Evolutionary conservation across 164 flowering plant species (phyloP).

Genomic region (Chimonanthus salicifolius): DNA sequence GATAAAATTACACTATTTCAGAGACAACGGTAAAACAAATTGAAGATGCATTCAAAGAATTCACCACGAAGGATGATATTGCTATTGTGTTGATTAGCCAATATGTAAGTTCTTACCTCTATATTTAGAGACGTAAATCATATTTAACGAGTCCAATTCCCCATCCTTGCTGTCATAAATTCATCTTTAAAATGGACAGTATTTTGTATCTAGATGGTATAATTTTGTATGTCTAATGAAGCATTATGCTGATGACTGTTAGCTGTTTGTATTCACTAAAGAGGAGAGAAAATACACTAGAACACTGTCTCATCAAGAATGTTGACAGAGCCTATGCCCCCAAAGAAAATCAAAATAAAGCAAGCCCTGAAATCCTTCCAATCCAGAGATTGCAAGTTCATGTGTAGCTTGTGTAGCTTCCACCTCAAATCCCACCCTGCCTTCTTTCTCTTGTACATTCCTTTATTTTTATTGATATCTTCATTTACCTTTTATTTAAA

Average conservation of each 20-base stretch:
- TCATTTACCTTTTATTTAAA: too few relatives aligned
- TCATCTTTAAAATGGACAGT: not conserved
- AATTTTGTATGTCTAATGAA: not conserved
- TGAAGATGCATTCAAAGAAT: slow-evolving; percentile 97
- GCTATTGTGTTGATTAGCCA: slow-evolving; percentile 93
- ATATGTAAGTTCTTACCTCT: slow-evolving; percentile 57
- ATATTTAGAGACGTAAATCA: not conserved
- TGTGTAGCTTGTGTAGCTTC: too few relatives aligned
- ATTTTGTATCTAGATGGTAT: not conserved
- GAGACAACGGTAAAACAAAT: slow-evolving; percentile 90
- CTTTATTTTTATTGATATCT: too few relatives aligned
- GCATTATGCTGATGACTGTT: not conserved
- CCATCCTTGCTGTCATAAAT: not conserved
- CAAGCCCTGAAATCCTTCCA: not conserved
- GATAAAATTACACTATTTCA: slow-evolving; percentile 16
- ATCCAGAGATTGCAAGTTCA: too few relatives aligned
- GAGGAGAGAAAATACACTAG: not conserved
- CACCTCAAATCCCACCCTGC: too few relatives aligned
- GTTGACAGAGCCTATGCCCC: not conserved
- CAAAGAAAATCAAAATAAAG: not conserved
- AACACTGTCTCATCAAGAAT: not conserved
- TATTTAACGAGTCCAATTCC: not conserved
- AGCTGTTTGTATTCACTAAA: too few relatives aligned
- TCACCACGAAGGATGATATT: slow-evolving; percentile 84
- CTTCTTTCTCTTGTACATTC: too few relatives aligned